Base-by-base conservation (phyloP, 805 yeast species). In the Huiozyma naganishii region DNA sequence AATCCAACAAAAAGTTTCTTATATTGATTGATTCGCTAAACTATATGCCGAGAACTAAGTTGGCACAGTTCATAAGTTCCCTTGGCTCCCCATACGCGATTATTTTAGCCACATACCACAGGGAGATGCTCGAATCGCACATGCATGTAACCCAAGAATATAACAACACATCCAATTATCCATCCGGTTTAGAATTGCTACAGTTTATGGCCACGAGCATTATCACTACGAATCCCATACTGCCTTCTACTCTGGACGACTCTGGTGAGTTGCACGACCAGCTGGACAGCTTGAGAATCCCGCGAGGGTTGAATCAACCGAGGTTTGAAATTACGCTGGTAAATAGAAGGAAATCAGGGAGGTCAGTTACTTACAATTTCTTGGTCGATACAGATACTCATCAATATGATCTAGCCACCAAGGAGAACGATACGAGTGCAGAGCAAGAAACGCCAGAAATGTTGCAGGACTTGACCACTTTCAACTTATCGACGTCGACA, bases 281-380 rank as follows among this genome's bases (percentile, higher is more conserved):
- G 8, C 41, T 76, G 1, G 50, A 61, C 3, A 57, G 54, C 11
- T 62, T 80, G 37, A 62, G 68, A 37, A 54, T 82, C 12, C 83
- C 84, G 3, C 63, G 69, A 6, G 72, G 72, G 1, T 56, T 73
- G 41, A 83, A 87, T 54, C 62, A 65, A 32, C 48, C 61, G 1
- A 48, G 29, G 1, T 82, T 77, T 60, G 63, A 64, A 33, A 56
- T 80, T 3, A 67, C 66, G 4, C 58, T 92, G 44, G 77, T 73
- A 6, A 83, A 80, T 52, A 72, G 92, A 45, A 72, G 97, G 43
- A 84, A 84, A 55, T 83, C 95, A 0, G 98, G 98, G 0, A 72
- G 96, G 41, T 75, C 94, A 0, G 55, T 81, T 27, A 61, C 68
- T 1, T 80, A 79, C 43, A 58, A 66, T 6, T 85, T 76, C 55